Conservation (phyloP, 495 filamentous ascomycete species). For the Talaromyces stipitatus region DNA sequence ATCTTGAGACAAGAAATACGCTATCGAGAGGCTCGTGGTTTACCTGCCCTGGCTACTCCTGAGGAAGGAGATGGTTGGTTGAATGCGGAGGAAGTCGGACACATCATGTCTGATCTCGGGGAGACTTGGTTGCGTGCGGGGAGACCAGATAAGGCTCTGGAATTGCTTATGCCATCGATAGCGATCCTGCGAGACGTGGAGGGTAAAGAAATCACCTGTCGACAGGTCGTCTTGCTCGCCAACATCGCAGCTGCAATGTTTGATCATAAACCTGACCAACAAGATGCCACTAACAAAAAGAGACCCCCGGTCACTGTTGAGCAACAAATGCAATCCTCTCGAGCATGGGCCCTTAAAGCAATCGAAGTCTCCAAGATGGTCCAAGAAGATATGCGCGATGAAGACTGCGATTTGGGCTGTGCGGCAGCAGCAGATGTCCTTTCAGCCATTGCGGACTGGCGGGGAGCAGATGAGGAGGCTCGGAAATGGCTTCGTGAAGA, state of each 20-base stretch:
- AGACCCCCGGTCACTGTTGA: not conserved
- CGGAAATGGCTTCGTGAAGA: constrained; percentile 43
- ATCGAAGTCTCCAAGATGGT: constrained; percentile 51
- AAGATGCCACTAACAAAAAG: not conserved
- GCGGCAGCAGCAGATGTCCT: constrained; percentile 79
- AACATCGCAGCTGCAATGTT: constrained; percentile 27
- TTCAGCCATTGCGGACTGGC: constrained; percentile 69
- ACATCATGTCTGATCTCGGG: constrained; percentile 3
- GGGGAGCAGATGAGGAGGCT: constrained; percentile 58
- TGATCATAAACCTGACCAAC: constrained; percentile 8
- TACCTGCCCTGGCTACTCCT: constrained; percentile 24
- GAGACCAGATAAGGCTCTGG: constrained; percentile 60
- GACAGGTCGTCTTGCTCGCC: constrained; percentile 57
- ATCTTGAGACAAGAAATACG: constrained; percentile 65
- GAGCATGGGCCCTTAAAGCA: constrained; percentile 70
- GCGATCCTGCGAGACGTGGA: constrained; percentile 40
- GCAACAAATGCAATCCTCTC: constrained; percentile 43
- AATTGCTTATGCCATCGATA: constrained; percentile 82
- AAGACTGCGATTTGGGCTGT: constrained; percentile 82
- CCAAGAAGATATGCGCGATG: constrained; percentile 50
- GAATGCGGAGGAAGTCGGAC: not conserved
- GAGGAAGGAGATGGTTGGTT: constrained; percentile 41
- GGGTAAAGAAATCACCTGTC: constrained; percentile 47
- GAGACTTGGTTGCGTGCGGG: constrained; percentile 5
- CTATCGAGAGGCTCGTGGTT: constrained; percentile 54